Conservation (phyloP, 345 rosid genomes). For the Arabidopsis arenosa region DNA sequence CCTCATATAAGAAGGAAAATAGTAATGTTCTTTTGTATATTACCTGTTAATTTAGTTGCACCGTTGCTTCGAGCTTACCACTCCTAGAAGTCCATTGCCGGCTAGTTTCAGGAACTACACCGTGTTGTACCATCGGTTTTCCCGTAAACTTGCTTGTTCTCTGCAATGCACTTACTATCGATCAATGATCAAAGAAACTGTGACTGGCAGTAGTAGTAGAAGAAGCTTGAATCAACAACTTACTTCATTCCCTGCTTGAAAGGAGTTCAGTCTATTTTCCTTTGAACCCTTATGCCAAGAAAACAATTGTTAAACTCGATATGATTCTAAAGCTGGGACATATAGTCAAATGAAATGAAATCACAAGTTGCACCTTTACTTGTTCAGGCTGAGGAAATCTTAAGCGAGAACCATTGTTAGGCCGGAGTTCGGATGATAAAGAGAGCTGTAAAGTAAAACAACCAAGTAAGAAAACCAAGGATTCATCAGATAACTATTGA, state of each 20-base stretch:
- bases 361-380: slow-evolving; percentile 56
- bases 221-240: slow-evolving; percentile 31
- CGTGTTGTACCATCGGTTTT: slow-evolving; percentile 39
- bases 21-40: not conserved
- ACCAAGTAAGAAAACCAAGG: not conserved
- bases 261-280: slow-evolving; percentile 71
- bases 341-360: slow-evolving; percentile 8
- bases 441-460: slow-evolving; percentile 63
- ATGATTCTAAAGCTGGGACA: slow-evolving; percentile 28
- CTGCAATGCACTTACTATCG: slow-evolving; percentile 41
- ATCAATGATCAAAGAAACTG: not conserved
- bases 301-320: slow-evolving; percentile 40
- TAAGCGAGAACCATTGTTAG: slow-evolving; percentile 52
- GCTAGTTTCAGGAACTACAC: slow-evolving; percentile 44
- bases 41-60: slow-evolving; percentile 26
- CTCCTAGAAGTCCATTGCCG: slow-evolving; percentile 49
- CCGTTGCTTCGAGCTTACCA: slow-evolving; percentile 45
- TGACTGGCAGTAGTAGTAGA: not conserved
- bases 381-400: slow-evolving; percentile 52
- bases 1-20: not conserved
- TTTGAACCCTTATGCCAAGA: slow-evolving; percentile 76
- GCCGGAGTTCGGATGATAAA: slow-evolving; percentile 61
- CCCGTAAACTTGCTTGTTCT: slow-evolving; percentile 42
- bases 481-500: not conserved
- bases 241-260: slow-evolving; percentile 72